Base-by-base conservation (phyloP, 306 rosid genomes). In the Pterocarpus macrocarpus region DNA sequence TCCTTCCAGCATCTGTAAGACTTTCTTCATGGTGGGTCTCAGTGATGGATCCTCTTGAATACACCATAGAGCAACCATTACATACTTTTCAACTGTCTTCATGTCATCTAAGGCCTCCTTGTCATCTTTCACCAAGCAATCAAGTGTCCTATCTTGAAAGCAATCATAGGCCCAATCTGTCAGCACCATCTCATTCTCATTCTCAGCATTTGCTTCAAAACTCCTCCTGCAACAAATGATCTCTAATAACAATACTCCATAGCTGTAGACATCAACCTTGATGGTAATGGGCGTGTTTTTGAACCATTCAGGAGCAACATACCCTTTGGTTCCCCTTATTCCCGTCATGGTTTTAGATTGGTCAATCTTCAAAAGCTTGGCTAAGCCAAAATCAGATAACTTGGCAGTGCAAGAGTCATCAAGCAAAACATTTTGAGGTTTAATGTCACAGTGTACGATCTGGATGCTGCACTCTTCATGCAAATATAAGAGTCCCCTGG, bases 401-500 rank as follows among this genome's bases (percentile, higher is more conserved):
- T 45, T 76, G 14, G 80, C 71, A 2, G 35, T 62, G 71, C 15
- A 49, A 49, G 49, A 30, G 28, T 76, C 71, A 76, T 76, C 80
- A 32, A 76, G 71, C 58, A 76, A 35, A 22, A 76, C 50, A 2
- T 76, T 76, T 49, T 76, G 80, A 33, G 80, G 80, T 62, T 63
- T 63, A 7, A 76, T 63, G 63, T 76, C 71, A 62, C 80, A 76
- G 44, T 76, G 80, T 45, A 62, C 63, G 59, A 76, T 76, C 30
- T 62, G 71, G 10, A 49, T 45, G 62, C 28, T 45, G 33, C 80
- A 76, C 49, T 76, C 80, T 15, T 76, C 80, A 63, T 76, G 80
- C 62, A 76, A 76, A 55, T 76, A 76, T 71, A 76, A 76, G 71
- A 76, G 71, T 47, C 71, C 80, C 17, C 35, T 75, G 4, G 80